Base-by-base conservation (phyloP, 176 grass and related monocot genomes). In the Ensete ventricosum region DNA sequence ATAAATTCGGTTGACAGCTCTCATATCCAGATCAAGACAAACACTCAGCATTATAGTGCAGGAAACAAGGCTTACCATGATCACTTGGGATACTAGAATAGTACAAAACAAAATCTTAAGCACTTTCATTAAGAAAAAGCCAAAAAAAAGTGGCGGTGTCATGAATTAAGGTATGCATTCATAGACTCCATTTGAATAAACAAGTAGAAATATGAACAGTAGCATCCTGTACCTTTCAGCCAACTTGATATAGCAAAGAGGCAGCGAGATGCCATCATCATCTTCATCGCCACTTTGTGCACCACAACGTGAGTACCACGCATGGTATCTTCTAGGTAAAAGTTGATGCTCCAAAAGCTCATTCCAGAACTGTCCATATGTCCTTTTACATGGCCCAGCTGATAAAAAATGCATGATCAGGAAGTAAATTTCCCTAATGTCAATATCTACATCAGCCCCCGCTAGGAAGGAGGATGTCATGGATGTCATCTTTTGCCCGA, bases 391-490 rank as follows among this genome's bases (percentile, higher is more conserved):
- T 76, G 90, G 95, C 76, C 95, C 90, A 80, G 75, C 76, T 54
- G 95, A 98, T 74, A 98, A 72, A 83, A 98, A 93, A 85, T 98
- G 95, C 84, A 93, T 93, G 43, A 98, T 98, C 82, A 93, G 78
- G 76, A 98, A 98, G 84, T 98, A 93, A 77, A 98, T 54, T 82
- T 98, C 95, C 75, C 88, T 79, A 82, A 87, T 82, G 73, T 98
- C 95, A 80, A 98, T 85, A 82, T 98, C 86, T 73, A 84, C 81
- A 76, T 79, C 81, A 77, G 80, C 72, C 81, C 79, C 86, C 51
- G 81, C 54, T 34, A 81, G 22, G 50, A 86, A 75, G 80, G 79
- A 76, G 3, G 67, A 24, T 82, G 86, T 48, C 80, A 87, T 79
- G 7, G 67, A 24, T 82, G 86, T 55, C 80, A 87, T 86, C 48